Evolutionary conservation across 2,329 filamentous ascomycete genomes (phyloP).

Genomic region (Penicillium digitatum): DNA sequence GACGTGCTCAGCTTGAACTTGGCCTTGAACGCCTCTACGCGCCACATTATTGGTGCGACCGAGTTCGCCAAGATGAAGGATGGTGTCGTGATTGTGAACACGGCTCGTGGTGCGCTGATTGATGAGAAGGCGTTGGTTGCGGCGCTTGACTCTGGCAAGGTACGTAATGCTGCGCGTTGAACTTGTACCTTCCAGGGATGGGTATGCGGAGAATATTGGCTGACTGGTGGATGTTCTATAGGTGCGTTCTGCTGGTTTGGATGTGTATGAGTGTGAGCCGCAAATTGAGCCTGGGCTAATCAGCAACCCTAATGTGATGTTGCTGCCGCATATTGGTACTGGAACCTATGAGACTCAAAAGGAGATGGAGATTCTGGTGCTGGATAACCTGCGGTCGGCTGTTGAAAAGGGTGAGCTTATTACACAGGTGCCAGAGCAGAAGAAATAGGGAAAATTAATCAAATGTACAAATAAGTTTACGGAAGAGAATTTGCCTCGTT

Average conservation of each 20-base stretch:
- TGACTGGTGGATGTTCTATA: conserved; percentile 6
- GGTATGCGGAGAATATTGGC: background rate
- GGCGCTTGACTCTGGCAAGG: conserved; percentile 45
- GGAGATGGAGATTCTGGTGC: conserved; percentile 58
- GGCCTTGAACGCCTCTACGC: conserved; percentile 43
- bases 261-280: conserved; percentile 49
- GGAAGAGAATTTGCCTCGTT: background rate
- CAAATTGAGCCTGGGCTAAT: conserved; percentile 47
- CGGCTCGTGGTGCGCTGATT: conserved; percentile 44
- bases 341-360: conserved; percentile 58
- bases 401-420: conserved; percentile 56
- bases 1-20: conserved; percentile 48
- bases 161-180: conserved; percentile 13
- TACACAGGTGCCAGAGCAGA: conserved; percentile 61
- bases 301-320: conserved; percentile 46
- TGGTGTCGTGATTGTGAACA: conserved; percentile 45
- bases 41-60: conserved; percentile 46
- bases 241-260: conserved; percentile 45
- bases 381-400: conserved; percentile 55
- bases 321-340: conserved; percentile 60
- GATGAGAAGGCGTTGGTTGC: conserved; percentile 47
- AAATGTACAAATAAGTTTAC: background rate
- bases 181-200: background rate
- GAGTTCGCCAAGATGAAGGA: conserved; percentile 47
- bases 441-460: conserved; percentile 27